phyloP scores from a whole-genome alignment of 345 rosid genomes.

The Populus nigra region DNA sequence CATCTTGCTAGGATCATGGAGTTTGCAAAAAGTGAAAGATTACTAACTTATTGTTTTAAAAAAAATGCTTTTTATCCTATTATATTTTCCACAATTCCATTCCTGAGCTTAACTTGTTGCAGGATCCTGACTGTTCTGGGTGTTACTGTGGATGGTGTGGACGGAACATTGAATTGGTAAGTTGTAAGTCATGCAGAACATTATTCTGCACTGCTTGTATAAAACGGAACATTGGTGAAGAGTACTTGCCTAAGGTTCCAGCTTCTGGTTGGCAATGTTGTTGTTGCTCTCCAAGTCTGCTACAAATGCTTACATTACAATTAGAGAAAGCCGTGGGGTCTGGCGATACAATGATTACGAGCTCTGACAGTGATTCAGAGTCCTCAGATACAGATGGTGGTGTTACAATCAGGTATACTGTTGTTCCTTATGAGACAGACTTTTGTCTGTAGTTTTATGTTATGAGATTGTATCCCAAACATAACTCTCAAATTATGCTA shows the following conservation, averaged over 20 bases:
- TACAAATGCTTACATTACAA: slow-evolving; percentile 60
- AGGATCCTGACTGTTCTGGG: slow-evolving; percentile 67
- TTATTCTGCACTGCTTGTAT: slow-evolving; percentile 74
- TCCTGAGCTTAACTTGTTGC: slow-evolving; percentile 28
- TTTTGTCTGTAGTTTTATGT: background rate
- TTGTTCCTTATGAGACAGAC: background rate
- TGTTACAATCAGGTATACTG: slow-evolving; percentile 50
- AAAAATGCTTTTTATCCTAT: background rate
- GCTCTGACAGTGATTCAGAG: slow-evolving; percentile 70
- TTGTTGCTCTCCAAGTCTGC: slow-evolving; percentile 70
- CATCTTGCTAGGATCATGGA: background rate
- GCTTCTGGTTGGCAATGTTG: slow-evolving; percentile 84
- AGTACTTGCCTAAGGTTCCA: slow-evolving; percentile 55
- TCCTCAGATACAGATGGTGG: slow-evolving; percentile 55
- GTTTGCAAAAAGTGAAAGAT: background rate
- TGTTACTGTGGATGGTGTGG: slow-evolving; percentile 96
- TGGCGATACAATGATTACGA: slow-evolving; percentile 35
- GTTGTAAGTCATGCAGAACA: slow-evolving; percentile 73
- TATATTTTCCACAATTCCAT: background rate
- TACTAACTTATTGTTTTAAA: background rate
- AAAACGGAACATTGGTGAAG: slow-evolving; percentile 74
- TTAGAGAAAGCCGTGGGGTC: slow-evolving; percentile 68
- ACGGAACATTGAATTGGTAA: slow-evolving; percentile 53
- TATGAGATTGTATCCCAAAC: slow-evolving; percentile 16
- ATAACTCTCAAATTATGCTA: slow-evolving; percentile 17